A percentile compares a stretch with the other conserved stretches of the same genome.
These are phyloP conservation scores for Picochlorum sp. DNA, from an alignment of 139 green algal genomes.

Conservation along the genomic window DNA sequence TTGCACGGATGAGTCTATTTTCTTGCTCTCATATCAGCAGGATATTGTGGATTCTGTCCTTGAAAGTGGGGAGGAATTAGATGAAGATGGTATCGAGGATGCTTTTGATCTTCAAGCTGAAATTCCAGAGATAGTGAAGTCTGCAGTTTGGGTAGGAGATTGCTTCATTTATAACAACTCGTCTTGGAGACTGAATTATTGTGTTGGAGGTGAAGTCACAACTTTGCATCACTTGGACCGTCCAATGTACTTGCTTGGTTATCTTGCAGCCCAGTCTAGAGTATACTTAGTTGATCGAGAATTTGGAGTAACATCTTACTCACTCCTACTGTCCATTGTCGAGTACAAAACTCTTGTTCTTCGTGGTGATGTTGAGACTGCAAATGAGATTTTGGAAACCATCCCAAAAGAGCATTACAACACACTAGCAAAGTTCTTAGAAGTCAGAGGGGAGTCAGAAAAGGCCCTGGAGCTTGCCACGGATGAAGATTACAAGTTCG, in stretches of 20 bases:
- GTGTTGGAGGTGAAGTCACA: slow-evolving; percentile 92
- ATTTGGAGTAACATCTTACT: slow-evolving; percentile 72
- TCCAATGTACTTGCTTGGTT: slow-evolving; percentile 95
- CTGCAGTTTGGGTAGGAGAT: slow-evolving; percentile 69
- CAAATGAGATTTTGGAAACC: slow-evolving; percentile 45
- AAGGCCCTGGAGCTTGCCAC: slow-evolving; percentile 84
- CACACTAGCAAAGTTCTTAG: slow-evolving; percentile 86
- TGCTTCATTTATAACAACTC: slow-evolving; percentile 99
- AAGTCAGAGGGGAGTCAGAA: slow-evolving; percentile 66
- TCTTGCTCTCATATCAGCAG: slow-evolving; percentile 70
- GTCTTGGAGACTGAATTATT: slow-evolving; percentile 94
- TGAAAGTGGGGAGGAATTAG: slow-evolving; percentile 37
- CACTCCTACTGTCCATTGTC: slow-evolving; percentile 86
- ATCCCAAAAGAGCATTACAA: slow-evolving; percentile 58
- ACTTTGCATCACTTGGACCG: slow-evolving; percentile 94
- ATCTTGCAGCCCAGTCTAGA: slow-evolving; percentile 77
- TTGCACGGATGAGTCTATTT: slow-evolving; percentile 67
- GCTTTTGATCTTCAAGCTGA: slow-evolving; percentile 94
- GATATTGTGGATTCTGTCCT: slow-evolving; percentile 51
- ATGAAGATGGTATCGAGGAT: slow-evolving; percentile 91
- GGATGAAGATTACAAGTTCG: slow-evolving; percentile 88
- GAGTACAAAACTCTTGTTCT: slow-evolving; percentile 92
- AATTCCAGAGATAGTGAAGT: slow-evolving; percentile 59
- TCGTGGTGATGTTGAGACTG: slow-evolving; percentile 62
- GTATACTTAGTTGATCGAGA: slow-evolving; percentile 93